Evolutionary conservation across 1,139 yeast genomes (phyloP), one percentile per base, ranked within the genome.

Genomic region (Magnusiomyces fungicola): DNA sequence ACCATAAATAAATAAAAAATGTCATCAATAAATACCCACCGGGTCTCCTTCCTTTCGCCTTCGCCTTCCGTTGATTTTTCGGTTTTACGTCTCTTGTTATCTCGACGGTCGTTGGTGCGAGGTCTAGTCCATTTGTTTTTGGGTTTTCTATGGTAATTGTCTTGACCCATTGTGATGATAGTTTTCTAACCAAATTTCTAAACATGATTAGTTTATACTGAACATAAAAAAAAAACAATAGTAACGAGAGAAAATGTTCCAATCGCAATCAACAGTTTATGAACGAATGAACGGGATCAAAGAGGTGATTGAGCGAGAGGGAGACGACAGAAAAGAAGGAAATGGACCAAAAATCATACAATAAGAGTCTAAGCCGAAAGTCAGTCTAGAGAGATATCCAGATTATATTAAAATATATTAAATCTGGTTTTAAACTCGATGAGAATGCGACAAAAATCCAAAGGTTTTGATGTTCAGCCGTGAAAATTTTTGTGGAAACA

Each of bases 51-150:
- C 37, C 33, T 40, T 43, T 46, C 43, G 39, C 27, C 27, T n/a
- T n/a, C n/a, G n/a, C 46, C 9, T 33, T 39, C 38, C 29, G n/a
- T 29, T 12, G 30, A 12, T 27, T 27, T 27, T 27, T 27, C 12
- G 30, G 7, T 27, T 27, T 27, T 27, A n/a, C 41, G 47, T n/a
- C 51, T 45, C 43, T 50, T 50, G 39, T 46, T 37, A 42, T 48
- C 47, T 43, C 53, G 43, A 21, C 43, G 24, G 43, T 50, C 52
- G 32, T 52, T 51, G 40, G 53, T 51, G n/a, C 55, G 51, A 5
- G 56, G 53, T 2, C 46, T 42, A 38, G 32, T 45, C 56, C 56
- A 53, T 42, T 52, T 53, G 23, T 51, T 54, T 43, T 51, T 50
- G 33, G 33, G 47, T 46, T 48, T 50, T 29, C 44, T 19, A 21